These are phyloP conservation scores for Thelonectria blattea DNA, from an alignment of 2,329 filamentous ascomycete genomes.

Conservation along the genomic window DNA sequence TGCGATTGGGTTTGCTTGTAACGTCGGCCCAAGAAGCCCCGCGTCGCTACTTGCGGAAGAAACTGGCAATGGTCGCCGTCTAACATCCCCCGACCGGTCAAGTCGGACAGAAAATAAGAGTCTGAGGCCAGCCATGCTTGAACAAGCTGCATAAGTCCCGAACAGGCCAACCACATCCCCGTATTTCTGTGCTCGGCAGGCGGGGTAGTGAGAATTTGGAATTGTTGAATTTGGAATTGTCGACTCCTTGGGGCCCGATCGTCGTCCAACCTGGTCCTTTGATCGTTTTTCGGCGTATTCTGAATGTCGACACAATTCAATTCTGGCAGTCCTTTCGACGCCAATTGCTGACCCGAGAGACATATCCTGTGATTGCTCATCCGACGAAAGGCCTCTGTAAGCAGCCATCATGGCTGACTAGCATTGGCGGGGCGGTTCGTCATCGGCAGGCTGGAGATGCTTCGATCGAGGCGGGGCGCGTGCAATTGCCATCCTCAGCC, in stretches of 20 bases:
- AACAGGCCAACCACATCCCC: conserved; percentile 10
- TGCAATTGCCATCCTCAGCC: conserved; percentile 9
- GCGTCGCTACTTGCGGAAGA: background rate
- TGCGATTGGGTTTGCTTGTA: background rate
- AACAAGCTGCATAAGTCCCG: background rate
- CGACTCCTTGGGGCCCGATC: background rate
- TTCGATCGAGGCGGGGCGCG: conserved; percentile 10
- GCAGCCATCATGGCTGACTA: conserved; percentile 18
- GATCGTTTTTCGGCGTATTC: background rate
- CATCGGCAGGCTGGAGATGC: conserved; percentile 12
- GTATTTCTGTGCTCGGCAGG: background rate
- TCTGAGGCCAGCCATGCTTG: conserved; percentile 2
- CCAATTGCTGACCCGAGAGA: background rate
- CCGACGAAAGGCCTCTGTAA: conserved; percentile 14
- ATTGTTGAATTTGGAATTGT: conserved; percentile 12
- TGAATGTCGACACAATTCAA: background rate
- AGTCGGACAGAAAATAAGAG: conserved; percentile 5
- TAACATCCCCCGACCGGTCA: conserved; percentile 2
- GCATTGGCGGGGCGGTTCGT: conserved; percentile 16
- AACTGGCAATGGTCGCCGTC: background rate
- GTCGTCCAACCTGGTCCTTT: background rate
- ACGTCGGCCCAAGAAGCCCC: conserved; percentile 1
- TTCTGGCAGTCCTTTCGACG: background rate
- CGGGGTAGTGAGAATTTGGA: conserved; percentile 19
- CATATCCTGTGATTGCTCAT: background rate